phyloP scores from a whole-genome alignment of 768 basidiomycete species.

The Phaeotremella skinneri region DNA sequence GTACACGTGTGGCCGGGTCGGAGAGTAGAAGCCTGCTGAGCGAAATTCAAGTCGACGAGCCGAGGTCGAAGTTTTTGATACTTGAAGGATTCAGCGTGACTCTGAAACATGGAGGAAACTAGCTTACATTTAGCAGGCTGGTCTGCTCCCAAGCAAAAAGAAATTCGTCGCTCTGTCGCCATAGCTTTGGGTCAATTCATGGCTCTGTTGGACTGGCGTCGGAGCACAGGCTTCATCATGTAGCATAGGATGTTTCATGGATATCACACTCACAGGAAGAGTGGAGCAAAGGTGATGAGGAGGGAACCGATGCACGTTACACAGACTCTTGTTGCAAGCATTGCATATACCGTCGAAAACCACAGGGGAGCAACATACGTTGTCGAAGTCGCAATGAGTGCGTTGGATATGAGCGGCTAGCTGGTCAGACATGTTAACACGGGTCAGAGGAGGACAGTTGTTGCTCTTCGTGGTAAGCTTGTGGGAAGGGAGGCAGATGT shows the following conservation, averaged over 20 bases:
- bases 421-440: too few species aligned
- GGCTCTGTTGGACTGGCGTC: too few species aligned
- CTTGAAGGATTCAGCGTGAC: neutral
- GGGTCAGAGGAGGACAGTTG: too few species aligned
- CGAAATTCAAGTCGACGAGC: neutral
- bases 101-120: too few species aligned
- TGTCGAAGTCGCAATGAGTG: neutral
- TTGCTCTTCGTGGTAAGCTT: too few species aligned
- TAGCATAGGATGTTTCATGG: neutral
- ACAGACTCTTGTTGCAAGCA: neutral
- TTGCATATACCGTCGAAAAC: neutral
- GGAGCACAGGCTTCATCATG: neutral
- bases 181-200: too few species aligned
- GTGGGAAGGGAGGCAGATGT: too few species aligned
- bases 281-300: neutral
- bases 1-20: constrained; percentile 6
- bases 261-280: neutral
- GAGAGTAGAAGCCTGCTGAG: neutral
- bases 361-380: neutral
- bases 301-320: neutral
- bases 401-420: too few species aligned
- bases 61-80: neutral
- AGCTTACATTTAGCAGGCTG: too few species aligned
- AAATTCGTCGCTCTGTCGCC: too few species aligned
- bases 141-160: too few species aligned